These are phyloP conservation scores for Cymodocea nodosa DNA, from an alignment of 116 monocot genomes.

Conservation along the genomic window DNA sequence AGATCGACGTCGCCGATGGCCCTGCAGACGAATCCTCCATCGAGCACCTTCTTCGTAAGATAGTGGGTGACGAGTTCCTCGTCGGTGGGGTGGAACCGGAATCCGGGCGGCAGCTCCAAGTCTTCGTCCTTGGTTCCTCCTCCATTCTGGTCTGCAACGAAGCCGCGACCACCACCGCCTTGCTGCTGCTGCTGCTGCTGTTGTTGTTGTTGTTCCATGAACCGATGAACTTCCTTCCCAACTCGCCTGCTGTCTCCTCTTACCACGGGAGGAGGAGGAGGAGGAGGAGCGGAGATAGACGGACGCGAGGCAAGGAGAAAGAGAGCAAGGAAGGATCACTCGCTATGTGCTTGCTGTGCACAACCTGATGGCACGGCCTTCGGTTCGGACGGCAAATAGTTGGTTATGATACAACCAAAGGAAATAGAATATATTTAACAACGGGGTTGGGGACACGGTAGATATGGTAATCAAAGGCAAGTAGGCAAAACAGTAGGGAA, in stretches of 20 bases:
- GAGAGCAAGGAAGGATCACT: neutral
- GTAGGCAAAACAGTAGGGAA: neutral
- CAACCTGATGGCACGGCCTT: too few relatives aligned
- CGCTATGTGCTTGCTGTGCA: neutral
- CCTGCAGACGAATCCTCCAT: slow-evolving; percentile 4
- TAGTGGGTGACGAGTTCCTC: slow-evolving; percentile 45
- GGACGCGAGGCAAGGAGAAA: neutral
- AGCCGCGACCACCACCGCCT: neutral
- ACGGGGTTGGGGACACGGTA: too few relatives aligned
- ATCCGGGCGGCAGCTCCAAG: slow-evolving; percentile 28
- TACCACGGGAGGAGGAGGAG: too few relatives aligned
- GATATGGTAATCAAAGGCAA: neutral
- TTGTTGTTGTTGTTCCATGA: neutral
- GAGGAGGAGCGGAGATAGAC: neutral
- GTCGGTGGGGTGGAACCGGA: slow-evolving; percentile 46
- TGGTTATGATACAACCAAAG: neutral
- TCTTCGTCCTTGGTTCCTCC: neutral
- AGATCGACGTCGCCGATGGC: slow-evolving; percentile 30
- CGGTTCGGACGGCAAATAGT: neutral
- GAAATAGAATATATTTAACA: neutral
- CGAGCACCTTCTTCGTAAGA: slow-evolving; percentile 17
- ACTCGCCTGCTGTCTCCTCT: too few relatives aligned
- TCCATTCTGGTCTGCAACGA: neutral
- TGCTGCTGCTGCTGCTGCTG: too few relatives aligned
- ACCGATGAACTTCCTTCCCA: neutral